Conservation (phyloP, 345 rosid genomes). For the Populus deltoides region DNA sequence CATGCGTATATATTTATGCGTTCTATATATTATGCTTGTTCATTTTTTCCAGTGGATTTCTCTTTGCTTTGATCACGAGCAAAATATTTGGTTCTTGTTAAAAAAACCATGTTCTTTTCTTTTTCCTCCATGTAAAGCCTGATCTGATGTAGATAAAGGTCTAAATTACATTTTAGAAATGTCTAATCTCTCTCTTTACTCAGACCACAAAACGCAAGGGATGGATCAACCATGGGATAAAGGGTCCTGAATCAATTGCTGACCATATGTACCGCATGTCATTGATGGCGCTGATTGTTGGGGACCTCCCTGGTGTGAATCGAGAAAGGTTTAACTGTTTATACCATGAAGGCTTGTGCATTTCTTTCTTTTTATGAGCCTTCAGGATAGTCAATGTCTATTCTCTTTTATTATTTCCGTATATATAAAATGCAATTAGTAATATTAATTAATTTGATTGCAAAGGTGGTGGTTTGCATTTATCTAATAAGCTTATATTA, state of each 20-base stretch:
- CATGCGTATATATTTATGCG: background rate
- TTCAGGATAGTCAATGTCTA: background rate
- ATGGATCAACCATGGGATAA: slow-evolving; percentile 34
- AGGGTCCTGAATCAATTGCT: slow-evolving; percentile 33
- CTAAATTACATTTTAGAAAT: background rate
- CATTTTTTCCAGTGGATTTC: background rate
- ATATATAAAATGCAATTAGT: background rate
- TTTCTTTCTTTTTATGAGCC: background rate
- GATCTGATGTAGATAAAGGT: background rate
- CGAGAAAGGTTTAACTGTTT: slow-evolving; percentile 23
- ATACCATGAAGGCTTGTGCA: background rate
- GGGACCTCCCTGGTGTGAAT: slow-evolving; percentile 25
- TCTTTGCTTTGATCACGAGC: background rate
- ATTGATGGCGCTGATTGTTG: slow-evolving; percentile 27
- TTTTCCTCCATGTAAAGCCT: background rate
- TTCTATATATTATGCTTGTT: background rate
- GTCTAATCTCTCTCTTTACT: background rate
- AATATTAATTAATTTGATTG: background rate
- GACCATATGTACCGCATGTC: slow-evolving; percentile 40
- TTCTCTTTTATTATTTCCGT: background rate
- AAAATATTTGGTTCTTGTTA: background rate
- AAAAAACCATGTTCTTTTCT: background rate
- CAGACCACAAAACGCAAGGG: slow-evolving; percentile 33
- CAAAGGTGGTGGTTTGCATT: too few species aligned
- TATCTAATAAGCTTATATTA: too few species aligned